phyloP scores from a whole-genome alignment of 306 rosid genomes.

The Trifolium fragiferum region DNA sequence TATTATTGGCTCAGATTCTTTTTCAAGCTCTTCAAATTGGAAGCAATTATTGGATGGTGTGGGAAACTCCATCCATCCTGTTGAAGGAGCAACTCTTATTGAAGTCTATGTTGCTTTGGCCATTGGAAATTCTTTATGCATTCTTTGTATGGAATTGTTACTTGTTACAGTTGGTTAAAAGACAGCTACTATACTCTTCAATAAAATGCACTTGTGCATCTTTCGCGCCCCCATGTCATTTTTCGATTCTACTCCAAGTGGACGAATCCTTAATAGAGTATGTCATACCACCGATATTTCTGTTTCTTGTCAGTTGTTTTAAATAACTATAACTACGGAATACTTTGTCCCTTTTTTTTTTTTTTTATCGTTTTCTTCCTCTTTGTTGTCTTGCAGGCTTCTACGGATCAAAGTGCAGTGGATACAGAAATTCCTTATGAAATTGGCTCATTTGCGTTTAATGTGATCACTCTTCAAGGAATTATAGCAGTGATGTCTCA shows the following conservation, averaged over 20 bases:
- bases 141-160: slow-evolving; percentile 56
- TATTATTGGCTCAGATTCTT: slow-evolving; percentile 67
- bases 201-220: slow-evolving; percentile 76
- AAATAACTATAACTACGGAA: not conserved
- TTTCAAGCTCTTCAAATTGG: slow-evolving; percentile 83
- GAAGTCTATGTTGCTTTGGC: slow-evolving; percentile 70
- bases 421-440: slow-evolving; percentile 57
- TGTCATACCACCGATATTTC: slow-evolving; percentile 2
- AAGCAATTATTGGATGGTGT: slow-evolving; percentile 95
- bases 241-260: slow-evolving; percentile 89
- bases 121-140: slow-evolving; percentile 65
- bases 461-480: slow-evolving; percentile 64
- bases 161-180: slow-evolving; percentile 67
- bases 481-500: slow-evolving; percentile 85
- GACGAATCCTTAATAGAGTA: slow-evolving; percentile 82
- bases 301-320: not conserved
- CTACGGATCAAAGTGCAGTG: slow-evolving; percentile 77
- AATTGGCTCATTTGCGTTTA: slow-evolving; percentile 56
- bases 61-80: slow-evolving; percentile 83
- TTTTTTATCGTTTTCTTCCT: not conserved
- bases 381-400: slow-evolving; percentile 58
- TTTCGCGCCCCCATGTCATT: slow-evolving; percentile 92
- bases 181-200: slow-evolving; percentile 76
- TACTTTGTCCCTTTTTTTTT: not conserved
- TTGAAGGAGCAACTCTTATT: slow-evolving; percentile 53